Base-by-base conservation (phyloP, 768 basidiomycete genomes). In the Coprinellus micaceus region DNA sequence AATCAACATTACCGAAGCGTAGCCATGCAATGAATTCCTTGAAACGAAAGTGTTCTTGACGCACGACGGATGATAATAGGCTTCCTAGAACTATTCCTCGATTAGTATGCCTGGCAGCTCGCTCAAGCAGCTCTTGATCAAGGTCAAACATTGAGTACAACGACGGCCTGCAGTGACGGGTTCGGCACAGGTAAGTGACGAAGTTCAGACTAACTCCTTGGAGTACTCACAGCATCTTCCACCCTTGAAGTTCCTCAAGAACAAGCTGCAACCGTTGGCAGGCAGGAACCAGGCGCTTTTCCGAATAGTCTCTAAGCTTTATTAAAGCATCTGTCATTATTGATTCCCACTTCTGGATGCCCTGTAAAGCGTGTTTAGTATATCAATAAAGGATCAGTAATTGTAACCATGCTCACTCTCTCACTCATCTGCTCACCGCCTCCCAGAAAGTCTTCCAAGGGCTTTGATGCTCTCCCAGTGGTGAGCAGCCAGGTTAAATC, bases 381-480 rank as follows among this genome's bases (percentile, higher is more conserved):
- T 24, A 45, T 40, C 21, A 57, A 40, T 30, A 11, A 46, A 26
- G 48, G 47, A 9, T 49, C 28, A 41, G 44, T 30, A 58, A 57
- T 46, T 47, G n/a, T 45, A 50, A 55, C 43, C 55, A 59, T 43
- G 55, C 37, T 67, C 71, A 91, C 91, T 67, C 91, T 77, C 71
- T 94, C 91, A 57, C 85, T 89, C 79, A 88, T 88, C 64, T 86
- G 84, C 62, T 91, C 89, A 19, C 82, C 82, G 58, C 88, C 89
- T 12, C 86, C 83, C 51, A 93, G 75, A 66, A 89, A 89, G 69
- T 93, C 91, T 25, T 72, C 63, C 30, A 94, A 74, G 7, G 87
- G 74, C 53, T 89, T 88, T 26, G 88, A 84, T n/a, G 82, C 71
- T 53, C 83, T 78, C 6, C 91, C 89, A 22, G 88, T 88, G 15